A percentile compares a stretch with the other conserved stretches of the same genome.
These are phyloP conservation scores for Arthrobotrys conoides DNA, from an alignment of 2,329 filamentous ascomycete genomes.

Conservation along the genomic window DNA sequence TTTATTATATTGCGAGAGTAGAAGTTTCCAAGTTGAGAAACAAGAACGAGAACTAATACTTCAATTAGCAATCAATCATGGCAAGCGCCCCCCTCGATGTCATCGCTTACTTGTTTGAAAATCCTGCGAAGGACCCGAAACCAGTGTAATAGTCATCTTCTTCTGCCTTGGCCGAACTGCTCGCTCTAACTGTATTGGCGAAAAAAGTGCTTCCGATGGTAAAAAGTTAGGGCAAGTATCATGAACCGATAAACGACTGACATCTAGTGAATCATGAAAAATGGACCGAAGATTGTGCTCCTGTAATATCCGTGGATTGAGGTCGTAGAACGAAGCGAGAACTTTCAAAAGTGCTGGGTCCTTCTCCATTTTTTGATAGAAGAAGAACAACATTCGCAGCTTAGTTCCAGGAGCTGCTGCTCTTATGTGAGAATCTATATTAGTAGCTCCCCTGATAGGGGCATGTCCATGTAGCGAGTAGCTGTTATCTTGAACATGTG, in stretches of 20 bases:
- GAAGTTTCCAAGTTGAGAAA: no score
- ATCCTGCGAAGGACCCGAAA: not conserved
- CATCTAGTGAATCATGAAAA: no score
- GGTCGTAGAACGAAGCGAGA: constrained; percentile 33
- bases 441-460: no score
- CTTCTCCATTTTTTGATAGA: no score
- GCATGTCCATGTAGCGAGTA: no score
- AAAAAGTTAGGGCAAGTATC: constrained; percentile 30
- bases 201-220: constrained; percentile 39
- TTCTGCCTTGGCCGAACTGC: not conserved
- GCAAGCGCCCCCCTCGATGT: no score
- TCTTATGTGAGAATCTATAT: no score
- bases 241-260: no score
- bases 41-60: no score
- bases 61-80: no score
- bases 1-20: not conserved
- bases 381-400: constrained; percentile 23
- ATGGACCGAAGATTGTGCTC: constrained; percentile 14
- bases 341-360: not conserved
- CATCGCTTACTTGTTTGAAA: constrained; percentile 47
- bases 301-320: constrained; percentile 28
- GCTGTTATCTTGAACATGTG: no score
- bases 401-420: constrained; percentile 23
- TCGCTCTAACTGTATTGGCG: constrained; percentile 31
- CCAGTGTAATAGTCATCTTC: constrained; percentile 1